phyloP scores from a whole-genome alignment of 768 basidiomycete genomes.

The Suillus cothurnatus region DNA sequence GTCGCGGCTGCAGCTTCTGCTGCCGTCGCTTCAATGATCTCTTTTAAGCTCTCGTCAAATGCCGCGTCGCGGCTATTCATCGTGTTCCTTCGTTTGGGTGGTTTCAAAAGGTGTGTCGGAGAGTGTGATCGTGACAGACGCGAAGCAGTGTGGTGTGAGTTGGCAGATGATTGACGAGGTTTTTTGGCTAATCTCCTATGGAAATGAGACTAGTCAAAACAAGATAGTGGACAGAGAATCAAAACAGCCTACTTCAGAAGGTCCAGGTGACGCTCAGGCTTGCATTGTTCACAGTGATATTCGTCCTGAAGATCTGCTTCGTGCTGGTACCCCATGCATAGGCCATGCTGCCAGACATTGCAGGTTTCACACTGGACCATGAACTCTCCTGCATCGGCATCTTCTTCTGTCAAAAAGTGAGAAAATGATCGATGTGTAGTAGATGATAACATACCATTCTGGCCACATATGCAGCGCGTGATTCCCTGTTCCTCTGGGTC shows the following conservation, averaged over 20 bases:
- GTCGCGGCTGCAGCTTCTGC: conserved; percentile 64
- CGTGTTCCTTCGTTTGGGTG: conserved; percentile 89
- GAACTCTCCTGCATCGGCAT: conserved; percentile 86
- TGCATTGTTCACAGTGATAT: conserved; percentile 94
- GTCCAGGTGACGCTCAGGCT: conserved; percentile 82
- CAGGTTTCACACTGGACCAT: conserved; percentile 98
- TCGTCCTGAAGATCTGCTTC: conserved; percentile 75
- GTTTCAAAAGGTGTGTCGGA: conserved; percentile 59
- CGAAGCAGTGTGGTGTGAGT: conserved; percentile 58
- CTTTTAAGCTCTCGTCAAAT: conserved; percentile 86
- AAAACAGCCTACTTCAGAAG: conserved; percentile 69
- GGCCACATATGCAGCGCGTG: conserved; percentile 88
- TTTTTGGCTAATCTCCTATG: conserved; percentile 64
- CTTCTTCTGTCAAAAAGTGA: conserved; percentile 57
- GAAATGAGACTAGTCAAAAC: conserved; percentile 18
- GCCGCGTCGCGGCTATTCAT: conserved; percentile 98
- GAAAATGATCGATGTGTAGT: conserved; percentile 13
- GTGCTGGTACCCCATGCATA: conserved; percentile 91
- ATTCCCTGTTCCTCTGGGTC: conserved; percentile 55
- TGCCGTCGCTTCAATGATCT: conserved; percentile 73
- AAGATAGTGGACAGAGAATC: conserved; percentile 17
- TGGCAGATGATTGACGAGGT: conserved; percentile 63
- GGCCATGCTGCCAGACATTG: conserved; percentile 97
- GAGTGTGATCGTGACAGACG: conserved; percentile 79
- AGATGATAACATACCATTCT: conserved; percentile 56